Conservation (phyloP, 1,139 yeast species). For the Hemisphaericaspora xylanilytica region DNA sequence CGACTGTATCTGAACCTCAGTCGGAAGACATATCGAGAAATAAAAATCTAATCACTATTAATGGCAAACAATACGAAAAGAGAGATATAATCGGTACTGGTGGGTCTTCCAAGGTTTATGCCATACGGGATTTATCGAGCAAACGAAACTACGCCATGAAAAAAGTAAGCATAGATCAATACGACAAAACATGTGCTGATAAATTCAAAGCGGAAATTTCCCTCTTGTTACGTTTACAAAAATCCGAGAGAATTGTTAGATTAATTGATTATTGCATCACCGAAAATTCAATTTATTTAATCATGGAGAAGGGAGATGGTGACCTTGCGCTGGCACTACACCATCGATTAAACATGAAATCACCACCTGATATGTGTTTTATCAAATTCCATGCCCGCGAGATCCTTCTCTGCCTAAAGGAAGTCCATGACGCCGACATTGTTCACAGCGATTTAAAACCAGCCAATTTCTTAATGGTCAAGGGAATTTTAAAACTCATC, state of each 20-base stretch:
- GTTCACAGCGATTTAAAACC: constrained; percentile 96
- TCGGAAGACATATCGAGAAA: constrained; percentile 19
- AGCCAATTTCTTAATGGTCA: constrained; percentile 86
- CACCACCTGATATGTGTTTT: constrained; percentile 68
- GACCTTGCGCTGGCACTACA: constrained; percentile 83
- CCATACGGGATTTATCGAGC: constrained; percentile 56
- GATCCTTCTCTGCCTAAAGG: constrained; percentile 76
- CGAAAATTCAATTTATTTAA: constrained; percentile 62
- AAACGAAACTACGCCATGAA: constrained; percentile 75
- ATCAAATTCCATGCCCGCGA: constrained; percentile 81
- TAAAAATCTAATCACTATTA: constrained; percentile 39
- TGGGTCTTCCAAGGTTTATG: constrained; percentile 90
- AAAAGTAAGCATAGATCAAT: constrained; percentile 76
- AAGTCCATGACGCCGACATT: constrained; percentile 83
- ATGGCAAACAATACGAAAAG: constrained; percentile 67
- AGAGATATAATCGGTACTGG: constrained; percentile 85
- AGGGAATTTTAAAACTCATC: constrained; percentile 80
- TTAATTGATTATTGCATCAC: constrained; percentile 72
- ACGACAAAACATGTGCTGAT: constrained; percentile 67
- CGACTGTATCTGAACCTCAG: not conserved
- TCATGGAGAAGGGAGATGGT: constrained; percentile 95
- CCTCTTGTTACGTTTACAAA: constrained; percentile 57
- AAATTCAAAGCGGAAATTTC: constrained; percentile 92
- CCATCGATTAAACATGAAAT: constrained; percentile 43
- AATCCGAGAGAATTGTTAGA: constrained; percentile 72